Evolutionary conservation across 83 land plant genomes (phyloP).

Genomic region (Picea engelmannii): DNA sequence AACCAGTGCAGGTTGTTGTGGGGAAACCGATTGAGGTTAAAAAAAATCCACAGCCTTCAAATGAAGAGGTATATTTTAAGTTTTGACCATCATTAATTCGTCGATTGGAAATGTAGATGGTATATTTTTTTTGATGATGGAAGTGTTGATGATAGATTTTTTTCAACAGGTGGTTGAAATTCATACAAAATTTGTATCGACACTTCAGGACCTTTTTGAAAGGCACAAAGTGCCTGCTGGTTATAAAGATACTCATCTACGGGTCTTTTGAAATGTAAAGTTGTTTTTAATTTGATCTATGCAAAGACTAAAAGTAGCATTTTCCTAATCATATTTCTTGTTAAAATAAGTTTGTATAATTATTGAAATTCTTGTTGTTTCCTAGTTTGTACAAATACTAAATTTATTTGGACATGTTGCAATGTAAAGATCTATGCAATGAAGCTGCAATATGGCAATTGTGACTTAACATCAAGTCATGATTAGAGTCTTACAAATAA

Average conservation of each 20-base stretch:
- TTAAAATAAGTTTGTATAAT: too few relatives aligned
- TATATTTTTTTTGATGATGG: background rate
- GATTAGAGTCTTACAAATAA: too few relatives aligned
- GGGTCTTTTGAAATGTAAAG: constrained; percentile 4
- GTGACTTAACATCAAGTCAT: too few relatives aligned
- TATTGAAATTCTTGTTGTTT: too few relatives aligned
- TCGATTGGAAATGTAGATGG: background rate
- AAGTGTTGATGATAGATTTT: background rate
- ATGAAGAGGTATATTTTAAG: constrained; percentile 60
- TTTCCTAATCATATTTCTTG: too few relatives aligned
- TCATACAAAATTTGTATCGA: constrained; percentile 42
- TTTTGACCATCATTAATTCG: background rate
- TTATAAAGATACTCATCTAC: constrained; percentile 42
- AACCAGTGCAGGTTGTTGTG: constrained; percentile 79
- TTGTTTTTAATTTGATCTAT: too few relatives aligned
- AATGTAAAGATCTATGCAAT: too few relatives aligned
- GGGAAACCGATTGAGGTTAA: constrained; percentile 81
- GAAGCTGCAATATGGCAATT: too few relatives aligned
- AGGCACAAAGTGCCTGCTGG: constrained; percentile 53
- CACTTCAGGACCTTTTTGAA: constrained; percentile 54
- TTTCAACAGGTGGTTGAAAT: constrained; percentile 40
- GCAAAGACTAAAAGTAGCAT: too few relatives aligned
- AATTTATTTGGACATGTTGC: too few relatives aligned
- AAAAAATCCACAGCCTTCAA: constrained; percentile 66
- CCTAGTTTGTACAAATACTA: too few relatives aligned